Conservation (phyloP, 495 filamentous ascomycete species). For the Tirmania nivea region DNA sequence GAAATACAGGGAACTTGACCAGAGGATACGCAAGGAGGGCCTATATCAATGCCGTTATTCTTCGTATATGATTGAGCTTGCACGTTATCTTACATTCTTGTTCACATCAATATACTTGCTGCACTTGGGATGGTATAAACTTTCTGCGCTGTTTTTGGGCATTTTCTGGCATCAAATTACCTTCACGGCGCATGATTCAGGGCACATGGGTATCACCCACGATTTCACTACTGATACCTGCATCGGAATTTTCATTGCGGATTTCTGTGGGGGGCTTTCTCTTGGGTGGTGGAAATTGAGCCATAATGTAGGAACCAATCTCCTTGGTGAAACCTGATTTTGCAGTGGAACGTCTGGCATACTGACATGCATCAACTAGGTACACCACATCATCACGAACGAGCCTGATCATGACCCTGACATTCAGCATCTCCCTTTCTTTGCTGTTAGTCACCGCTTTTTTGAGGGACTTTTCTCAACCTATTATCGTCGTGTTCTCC, state of each 20-base stretch:
- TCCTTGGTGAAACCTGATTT: neutral
- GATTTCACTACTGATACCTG: slow-evolving; percentile 57
- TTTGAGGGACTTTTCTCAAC: slow-evolving; percentile 55
- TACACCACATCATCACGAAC: slow-evolving; percentile 95
- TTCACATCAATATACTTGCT: slow-evolving; percentile 43
- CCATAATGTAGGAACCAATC: slow-evolving; percentile 40
- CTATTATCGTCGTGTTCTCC: slow-evolving; percentile 76
- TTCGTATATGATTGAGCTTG: slow-evolving; percentile 52
- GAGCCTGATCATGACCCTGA: slow-evolving; percentile 92
- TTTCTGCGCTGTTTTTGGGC: slow-evolving; percentile 57
- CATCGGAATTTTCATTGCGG: slow-evolving; percentile 77
- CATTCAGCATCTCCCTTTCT: slow-evolving; percentile 90
- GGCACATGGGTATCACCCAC: slow-evolving; percentile 95
- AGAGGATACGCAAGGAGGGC: slow-evolving; percentile 47
- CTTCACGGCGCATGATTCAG: slow-evolving; percentile 89
- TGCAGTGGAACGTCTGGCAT: neutral
- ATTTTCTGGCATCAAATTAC: slow-evolving; percentile 88
- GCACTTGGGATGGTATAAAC: slow-evolving; percentile 46
- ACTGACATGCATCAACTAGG: slow-evolving; percentile 17
- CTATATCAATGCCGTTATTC: slow-evolving; percentile 74
- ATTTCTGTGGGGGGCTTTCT: slow-evolving; percentile 78
- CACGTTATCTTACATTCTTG: slow-evolving; percentile 49
- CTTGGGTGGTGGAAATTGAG: slow-evolving; percentile 93
- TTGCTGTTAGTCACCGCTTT: slow-evolving; percentile 78
- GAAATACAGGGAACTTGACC: slow-evolving; percentile 56